Evolutionary conservation across 2,329 filamentous ascomycete species (phyloP).

Genomic region (Exophiala calicioides): DNA sequence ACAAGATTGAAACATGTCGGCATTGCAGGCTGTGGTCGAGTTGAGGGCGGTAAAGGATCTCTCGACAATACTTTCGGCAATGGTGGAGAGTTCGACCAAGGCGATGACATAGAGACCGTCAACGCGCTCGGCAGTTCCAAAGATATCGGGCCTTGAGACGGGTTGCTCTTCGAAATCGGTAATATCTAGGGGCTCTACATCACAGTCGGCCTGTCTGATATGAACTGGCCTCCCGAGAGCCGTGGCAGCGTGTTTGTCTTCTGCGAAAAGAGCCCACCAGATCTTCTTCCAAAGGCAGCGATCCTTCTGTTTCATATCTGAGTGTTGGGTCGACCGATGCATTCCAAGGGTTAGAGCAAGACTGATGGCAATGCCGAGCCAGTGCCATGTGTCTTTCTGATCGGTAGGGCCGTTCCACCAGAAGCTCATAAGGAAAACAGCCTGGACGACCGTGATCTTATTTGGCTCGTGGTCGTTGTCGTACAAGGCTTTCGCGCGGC

Average conservation of each 20-base stretch:
- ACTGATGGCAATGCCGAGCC: constrained; percentile 34
- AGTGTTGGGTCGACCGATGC: constrained; percentile 20
- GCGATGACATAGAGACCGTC: constrained; percentile 24
- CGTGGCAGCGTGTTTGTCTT: constrained; percentile 22
- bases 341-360: constrained; percentile 24
- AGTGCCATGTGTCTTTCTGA: constrained; percentile 40
- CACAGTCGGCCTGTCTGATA: constrained; percentile 33
- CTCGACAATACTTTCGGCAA: constrained; percentile 21
- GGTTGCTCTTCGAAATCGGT: constrained; percentile 30
- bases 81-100: constrained; percentile 22
- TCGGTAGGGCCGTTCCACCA: constrained; percentile 31
- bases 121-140: constrained; percentile 15
- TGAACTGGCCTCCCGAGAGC: constrained; percentile 32
- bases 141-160: constrained; percentile 15
- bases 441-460: constrained; percentile 26
- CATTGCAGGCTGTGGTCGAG: constrained; percentile 15
- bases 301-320: constrained; percentile 24
- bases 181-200: constrained; percentile 30
- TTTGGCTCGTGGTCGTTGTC: constrained; percentile 32
- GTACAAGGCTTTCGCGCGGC: constrained; percentile 32
- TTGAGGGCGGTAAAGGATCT: constrained; percentile 25
- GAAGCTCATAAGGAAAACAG: constrained; percentile 29
- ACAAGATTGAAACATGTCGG: constrained; percentile 23
- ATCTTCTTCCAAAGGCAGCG: constrained; percentile 29
- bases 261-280: constrained; percentile 31